Base-by-base conservation (phyloP, 1,139 yeast species). In the Pichia sp. region DNA sequence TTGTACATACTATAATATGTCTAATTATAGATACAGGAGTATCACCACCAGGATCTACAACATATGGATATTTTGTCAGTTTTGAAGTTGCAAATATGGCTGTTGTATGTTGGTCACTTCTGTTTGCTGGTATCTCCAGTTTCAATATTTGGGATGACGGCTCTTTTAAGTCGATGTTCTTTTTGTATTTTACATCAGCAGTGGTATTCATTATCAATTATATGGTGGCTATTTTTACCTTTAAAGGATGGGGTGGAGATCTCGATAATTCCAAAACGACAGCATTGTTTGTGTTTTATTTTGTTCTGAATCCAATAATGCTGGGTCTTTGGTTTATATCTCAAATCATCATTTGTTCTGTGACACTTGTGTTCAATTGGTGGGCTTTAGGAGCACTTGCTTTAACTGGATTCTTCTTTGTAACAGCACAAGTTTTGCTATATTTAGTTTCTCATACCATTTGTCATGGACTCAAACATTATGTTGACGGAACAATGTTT, bases 91-190 rank as follows among this genome's bases (percentile, higher is more conserved):
- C 94, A 0, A 55, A 85, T 26, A 74, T 84, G 0, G 78, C 88
- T 27, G 81, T 87, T 0, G 72, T 80, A 34, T 84, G 94, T 58
- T 71, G 81, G 67, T 66, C 84, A 40, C 64, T 90, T 47, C 66
- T 85, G 58, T 70, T 78, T 48, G 82, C 84, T 53, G 97, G 97
- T 5, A 59, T 92, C 7, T 64, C 88, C 29, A 88, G 92, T 37
- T 87, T 86, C 64, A 94, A 88, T 61, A 67, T 87, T 44, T 90
- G 95, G 94, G 97, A 88, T 64, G 97, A 92, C 62, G 97, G 97
- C 7, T 81, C 95, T 2, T 61, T 65, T 33, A 68, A 61, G 49
- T 79, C 95, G 2, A 72, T 85, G 71, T 67, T 79, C 66, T 60
- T 71, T 3, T 65, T 85, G 43, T 68, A 87, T 52, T 46, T 69